Percentiles rank a stretch among this genome's conserved stretches.
Evolutionary conservation across 257 asterid species (phyloP).

Genomic region (Forsythia viridissima): DNA sequence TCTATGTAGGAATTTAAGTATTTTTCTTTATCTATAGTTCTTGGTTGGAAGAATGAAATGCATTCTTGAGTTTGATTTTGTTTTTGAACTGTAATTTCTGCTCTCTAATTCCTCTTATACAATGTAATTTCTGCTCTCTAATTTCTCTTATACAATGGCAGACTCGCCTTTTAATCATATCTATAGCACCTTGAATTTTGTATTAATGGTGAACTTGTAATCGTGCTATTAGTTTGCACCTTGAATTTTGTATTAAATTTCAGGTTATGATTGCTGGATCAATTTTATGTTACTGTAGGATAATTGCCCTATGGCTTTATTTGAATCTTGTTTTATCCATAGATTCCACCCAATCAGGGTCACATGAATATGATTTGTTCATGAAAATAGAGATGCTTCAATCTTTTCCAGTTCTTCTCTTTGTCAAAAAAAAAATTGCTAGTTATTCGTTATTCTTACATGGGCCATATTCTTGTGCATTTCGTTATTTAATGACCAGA

Average conservation of each 20-base stretch:
- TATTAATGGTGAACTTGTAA: slow-evolving; percentile 13
- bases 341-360: background rate
- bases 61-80: background rate
- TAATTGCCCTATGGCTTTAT: slow-evolving; percentile 2
- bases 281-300: background rate
- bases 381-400: background rate
- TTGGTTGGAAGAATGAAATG: background rate
- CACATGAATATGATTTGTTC: background rate
- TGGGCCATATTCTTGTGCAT: background rate
- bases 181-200: slow-evolving; percentile 5
- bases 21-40: background rate
- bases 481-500: slow-evolving; percentile 12
- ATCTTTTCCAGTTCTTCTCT: background rate
- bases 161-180: background rate
- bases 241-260: background rate
- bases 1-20: background rate
- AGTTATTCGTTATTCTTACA: slow-evolving; percentile 10
- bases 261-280: background rate
- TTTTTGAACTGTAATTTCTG: background rate
- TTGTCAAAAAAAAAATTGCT: background rate
- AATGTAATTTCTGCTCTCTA: background rate
- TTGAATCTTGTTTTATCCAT: background rate
- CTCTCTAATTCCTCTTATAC: background rate
- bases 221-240: slow-evolving; percentile 11
- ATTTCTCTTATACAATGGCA: background rate